phyloP scores from a whole-genome alignment of 148 eudicot species.

The Chenopodium quinoa region DNA sequence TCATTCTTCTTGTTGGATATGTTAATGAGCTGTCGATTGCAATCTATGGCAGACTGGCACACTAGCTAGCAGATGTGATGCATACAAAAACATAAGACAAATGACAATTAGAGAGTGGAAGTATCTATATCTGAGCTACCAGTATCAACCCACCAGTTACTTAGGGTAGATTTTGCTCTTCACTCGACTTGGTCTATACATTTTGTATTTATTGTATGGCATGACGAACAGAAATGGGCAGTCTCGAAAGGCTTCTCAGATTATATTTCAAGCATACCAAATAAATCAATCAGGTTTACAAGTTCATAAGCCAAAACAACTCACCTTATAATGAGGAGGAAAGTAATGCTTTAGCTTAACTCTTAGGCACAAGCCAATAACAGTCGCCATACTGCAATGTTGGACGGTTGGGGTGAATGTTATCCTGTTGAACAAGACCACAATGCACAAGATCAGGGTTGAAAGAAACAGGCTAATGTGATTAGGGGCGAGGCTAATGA shows the following conservation, averaged over 20 bases:
- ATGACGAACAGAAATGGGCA: no score
- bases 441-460: not conserved
- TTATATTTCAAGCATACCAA: not conserved
- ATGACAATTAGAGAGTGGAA: not conserved
- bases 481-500: no score
- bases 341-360: conserved; percentile 72
- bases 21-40: not conserved
- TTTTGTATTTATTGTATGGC: no score
- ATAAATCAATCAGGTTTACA: not conserved
- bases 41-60: no score
- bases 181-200: no score
- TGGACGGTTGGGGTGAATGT: conserved; percentile 90
- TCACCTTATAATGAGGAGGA: conserved; percentile 87
- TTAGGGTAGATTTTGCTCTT: no score
- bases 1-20: not conserved
- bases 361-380: conserved; percentile 85
- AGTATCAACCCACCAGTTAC: no score
- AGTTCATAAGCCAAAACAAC: conserved; percentile 1
- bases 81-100: not conserved
- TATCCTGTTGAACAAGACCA: conserved; percentile 47
- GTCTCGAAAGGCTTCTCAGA: no score
- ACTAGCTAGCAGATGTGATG: no score
- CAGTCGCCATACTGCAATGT: conserved; percentile 90
- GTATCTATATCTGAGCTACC: no score
- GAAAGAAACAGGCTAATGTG: not conserved